Percentiles rank a stretch among this genome's conserved stretches.
Conservation (phyloP, 2,329 filamentous ascomycete genomes). For the Alternaria atra region DNA sequence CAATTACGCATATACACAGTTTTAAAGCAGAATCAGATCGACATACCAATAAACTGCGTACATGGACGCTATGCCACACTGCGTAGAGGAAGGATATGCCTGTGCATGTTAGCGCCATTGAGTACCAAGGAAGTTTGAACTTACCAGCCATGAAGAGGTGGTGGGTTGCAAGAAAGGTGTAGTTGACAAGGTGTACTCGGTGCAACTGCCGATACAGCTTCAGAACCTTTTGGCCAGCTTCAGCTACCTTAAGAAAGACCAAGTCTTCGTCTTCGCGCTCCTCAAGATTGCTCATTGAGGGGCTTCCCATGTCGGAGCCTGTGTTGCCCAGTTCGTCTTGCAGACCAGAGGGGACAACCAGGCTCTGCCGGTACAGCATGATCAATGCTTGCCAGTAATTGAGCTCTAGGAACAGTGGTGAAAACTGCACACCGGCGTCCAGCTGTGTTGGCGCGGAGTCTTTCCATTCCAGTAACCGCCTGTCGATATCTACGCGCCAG, state of each 20-base stretch:
- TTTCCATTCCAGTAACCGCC: slow-evolving; percentile 86
- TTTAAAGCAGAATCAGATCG: neutral
- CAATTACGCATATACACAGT: neutral
- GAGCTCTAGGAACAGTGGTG: slow-evolving; percentile 86
- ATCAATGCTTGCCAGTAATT: slow-evolving; percentile 99
- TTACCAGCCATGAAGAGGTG: slow-evolving; percentile 95
- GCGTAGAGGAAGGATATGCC: slow-evolving; percentile 93
- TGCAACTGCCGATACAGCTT: slow-evolving; percentile 91
- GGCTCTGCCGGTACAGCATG: slow-evolving; percentile 91
- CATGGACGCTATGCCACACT: slow-evolving; percentile 93
- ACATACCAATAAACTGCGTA: slow-evolving; percentile 84
- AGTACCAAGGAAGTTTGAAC: slow-evolving; percentile 30
- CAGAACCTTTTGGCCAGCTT: slow-evolving; percentile 91
- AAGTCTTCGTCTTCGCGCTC: slow-evolving; percentile 84
- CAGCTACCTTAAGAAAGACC: slow-evolving; percentile 92
- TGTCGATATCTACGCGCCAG: slow-evolving; percentile 89
- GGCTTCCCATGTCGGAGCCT: slow-evolving; percentile 66
- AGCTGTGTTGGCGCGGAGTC: slow-evolving; percentile 77
- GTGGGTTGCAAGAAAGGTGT: slow-evolving; percentile 94
- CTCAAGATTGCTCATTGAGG: slow-evolving; percentile 70
- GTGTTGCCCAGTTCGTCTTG: slow-evolving; percentile 75
- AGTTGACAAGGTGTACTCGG: slow-evolving; percentile 87
- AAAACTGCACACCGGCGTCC: slow-evolving; percentile 88
- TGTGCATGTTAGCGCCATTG: slow-evolving; percentile 39
- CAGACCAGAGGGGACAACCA: slow-evolving; percentile 84